phyloP scores from a whole-genome alignment of 75 land plant genomes.

The Adiantum capillusveneris region DNA sequence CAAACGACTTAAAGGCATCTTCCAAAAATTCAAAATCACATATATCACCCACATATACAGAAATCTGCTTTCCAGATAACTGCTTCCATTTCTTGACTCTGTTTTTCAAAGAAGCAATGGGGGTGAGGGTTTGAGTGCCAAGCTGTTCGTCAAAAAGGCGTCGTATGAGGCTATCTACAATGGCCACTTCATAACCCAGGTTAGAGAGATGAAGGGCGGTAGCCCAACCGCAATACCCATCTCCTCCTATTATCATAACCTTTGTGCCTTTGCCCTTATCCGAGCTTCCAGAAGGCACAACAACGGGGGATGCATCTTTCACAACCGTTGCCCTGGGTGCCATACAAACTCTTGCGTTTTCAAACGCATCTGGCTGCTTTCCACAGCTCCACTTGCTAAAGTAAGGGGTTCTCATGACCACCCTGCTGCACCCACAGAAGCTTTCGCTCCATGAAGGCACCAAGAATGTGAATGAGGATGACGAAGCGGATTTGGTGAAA shows the following conservation, averaged over 20 bases:
- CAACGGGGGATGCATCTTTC: too few relatives aligned
- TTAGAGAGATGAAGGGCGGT: slow-evolving; percentile 96
- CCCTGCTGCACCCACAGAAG: too few relatives aligned
- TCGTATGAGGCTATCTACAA: slow-evolving; percentile 86
- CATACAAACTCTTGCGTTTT: too few relatives aligned
- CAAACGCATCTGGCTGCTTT: too few relatives aligned
- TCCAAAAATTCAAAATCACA: slow-evolving; percentile 96
- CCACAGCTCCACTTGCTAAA: too few relatives aligned
- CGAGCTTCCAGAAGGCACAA: too few relatives aligned
- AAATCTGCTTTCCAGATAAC: slow-evolving; percentile 59
- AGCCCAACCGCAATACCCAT: slow-evolving; percentile 99
- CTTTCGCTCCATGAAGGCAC: too few relatives aligned
- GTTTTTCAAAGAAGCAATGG: slow-evolving; percentile 83
- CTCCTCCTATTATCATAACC: slow-evolving; percentile 96
- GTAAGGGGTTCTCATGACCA: too few relatives aligned
- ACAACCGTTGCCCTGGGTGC: too few relatives aligned
- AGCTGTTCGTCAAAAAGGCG: slow-evolving; percentile 93
- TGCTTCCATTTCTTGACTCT: slow-evolving; percentile 72
- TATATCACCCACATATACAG: slow-evolving; percentile 77
- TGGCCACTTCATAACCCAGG: slow-evolving; percentile 79
- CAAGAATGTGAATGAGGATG: too few relatives aligned
- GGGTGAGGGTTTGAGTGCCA: slow-evolving; percentile 82
- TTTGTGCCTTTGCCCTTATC: slow-evolving; percentile 21
- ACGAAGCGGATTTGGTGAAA: too few relatives aligned
- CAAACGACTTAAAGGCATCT: slow-evolving; percentile 72